These are phyloP conservation scores for Typha latifolia DNA, from an alignment of 176 grass and related monocot genomes.

Conservation along the genomic window DNA sequence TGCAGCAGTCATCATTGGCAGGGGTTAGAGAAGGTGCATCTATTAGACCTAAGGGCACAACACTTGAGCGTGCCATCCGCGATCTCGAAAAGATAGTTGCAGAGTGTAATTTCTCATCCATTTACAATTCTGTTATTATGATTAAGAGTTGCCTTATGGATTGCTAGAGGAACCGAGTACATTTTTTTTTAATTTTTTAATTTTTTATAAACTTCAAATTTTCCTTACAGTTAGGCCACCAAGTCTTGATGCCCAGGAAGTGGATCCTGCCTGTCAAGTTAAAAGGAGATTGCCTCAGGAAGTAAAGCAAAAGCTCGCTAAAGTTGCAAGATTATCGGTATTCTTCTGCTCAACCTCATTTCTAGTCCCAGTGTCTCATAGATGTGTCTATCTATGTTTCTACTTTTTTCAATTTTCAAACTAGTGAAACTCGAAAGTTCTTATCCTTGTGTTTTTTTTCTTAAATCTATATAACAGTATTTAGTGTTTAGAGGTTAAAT, in stretches of 20 bases:
- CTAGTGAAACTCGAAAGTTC: background rate
- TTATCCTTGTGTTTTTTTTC: background rate
- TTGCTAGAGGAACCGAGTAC: conserved; percentile 20
- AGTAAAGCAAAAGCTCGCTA: conserved; percentile 91
- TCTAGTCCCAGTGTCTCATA: background rate
- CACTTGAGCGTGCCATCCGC: conserved; percentile 86
- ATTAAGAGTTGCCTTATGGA: conserved; percentile 5
- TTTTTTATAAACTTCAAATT: conserved; percentile 22
- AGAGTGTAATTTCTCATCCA: conserved; percentile 46
- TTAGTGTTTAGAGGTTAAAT: background rate
- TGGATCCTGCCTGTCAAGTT: conserved; percentile 62
- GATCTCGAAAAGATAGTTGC: conserved; percentile 87
- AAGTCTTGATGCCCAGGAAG: conserved; percentile 63
- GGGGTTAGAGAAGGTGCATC: conserved; percentile 62
- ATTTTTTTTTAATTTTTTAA: conserved; percentile 22
- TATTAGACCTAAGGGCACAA: conserved; percentile 83
- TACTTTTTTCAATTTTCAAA: background rate
- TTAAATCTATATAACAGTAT: background rate
- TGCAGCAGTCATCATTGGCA: conserved; percentile 37
- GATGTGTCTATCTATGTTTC: background rate
- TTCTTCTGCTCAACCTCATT: conserved; percentile 23
- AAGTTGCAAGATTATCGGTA: conserved; percentile 99
- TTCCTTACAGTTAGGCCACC: conserved; percentile 61
- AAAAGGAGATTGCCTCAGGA: conserved; percentile 88
- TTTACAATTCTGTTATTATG: conserved; percentile 9